Base-by-base conservation (phyloP, 148 eudicot genomes). In the Beta vulgaris region DNA sequence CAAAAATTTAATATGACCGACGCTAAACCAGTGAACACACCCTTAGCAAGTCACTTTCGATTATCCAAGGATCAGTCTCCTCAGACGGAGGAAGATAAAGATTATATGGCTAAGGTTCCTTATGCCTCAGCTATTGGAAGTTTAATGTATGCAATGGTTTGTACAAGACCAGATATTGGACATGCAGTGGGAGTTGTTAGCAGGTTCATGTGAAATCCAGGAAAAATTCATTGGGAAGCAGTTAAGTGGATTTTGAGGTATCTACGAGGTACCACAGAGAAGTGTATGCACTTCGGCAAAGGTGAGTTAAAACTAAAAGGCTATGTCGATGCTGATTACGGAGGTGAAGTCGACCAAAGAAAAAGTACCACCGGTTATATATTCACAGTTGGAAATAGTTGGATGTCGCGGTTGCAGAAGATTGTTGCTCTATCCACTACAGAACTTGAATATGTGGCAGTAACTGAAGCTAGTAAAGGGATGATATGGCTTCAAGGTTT, bases 91-190 rank as follows among this genome's bases (percentile, higher is more conserved):
- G 80, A 51, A 51, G 83, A 80, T 35, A 51, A 46, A 31, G 73
- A 51, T 4, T 37, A 72, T 13, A 80, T 83, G 72, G 59, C 71
- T 13, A 57, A 66, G 23, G 68, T 76, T 36, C 75, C 72, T 6
- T 83, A 80, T 62, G 72, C 86, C 54, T 62, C 67, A 29, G 69
- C 44, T 2, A 72, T 80, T 25, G 84, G 83, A 21, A 80, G 73
- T 35, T 35, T 83, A 15, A 60, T 74, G 78, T 79, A 79, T 29
- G 54, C 74, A 43, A 79, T 79, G 78, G 78, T 74, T 13, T 68
- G 76, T 28, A 80, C 72, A 9, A 61, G 78, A 36, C 77, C 71
- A 12, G 63, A 79, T 66, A 70, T 79, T 46, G 51, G 74, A 31
- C 74, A 79, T 40, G 76, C 48, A 53, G 69, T 72, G 57, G 61